Percentiles rank a stretch among this genome's conserved stretches.
phyloP scores from a whole-genome alignment of 345 rosid genomes.

The Citrus reticulata region DNA sequence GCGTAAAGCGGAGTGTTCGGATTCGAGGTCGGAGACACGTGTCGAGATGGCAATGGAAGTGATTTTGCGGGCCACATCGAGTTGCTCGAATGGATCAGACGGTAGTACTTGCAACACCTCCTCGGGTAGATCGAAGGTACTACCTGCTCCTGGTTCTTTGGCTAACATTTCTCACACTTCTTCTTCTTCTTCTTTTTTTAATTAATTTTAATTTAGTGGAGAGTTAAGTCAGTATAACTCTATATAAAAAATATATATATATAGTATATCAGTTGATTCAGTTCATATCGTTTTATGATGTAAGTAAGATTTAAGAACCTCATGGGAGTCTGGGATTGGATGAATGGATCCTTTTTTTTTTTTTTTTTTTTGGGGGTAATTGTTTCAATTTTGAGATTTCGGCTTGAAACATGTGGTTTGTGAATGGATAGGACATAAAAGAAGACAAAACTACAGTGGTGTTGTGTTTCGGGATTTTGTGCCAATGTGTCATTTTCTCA shows the following conservation, averaged over 20 bases:
- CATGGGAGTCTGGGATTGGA: neutral
- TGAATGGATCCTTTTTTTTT: neutral
- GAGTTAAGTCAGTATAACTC: too few species aligned
- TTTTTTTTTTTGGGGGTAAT: too few species aligned
- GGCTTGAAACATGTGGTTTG: neutral
- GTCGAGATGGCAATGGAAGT: conserved; percentile 89
- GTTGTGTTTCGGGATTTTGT: neutral
- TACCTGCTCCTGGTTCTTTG: conserved; percentile 31
- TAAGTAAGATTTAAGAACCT: too few species aligned
- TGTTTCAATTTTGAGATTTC: too few species aligned
- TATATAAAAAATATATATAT: too few species aligned
- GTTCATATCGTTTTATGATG: too few species aligned
- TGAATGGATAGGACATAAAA: conserved; percentile 19
- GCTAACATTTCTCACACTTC: conserved; percentile 29
- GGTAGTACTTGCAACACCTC: conserved; percentile 70
- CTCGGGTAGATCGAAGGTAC: conserved; percentile 72
- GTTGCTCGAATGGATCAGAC: conserved; percentile 92
- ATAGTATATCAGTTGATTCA: accelerated
- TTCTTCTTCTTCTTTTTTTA: neutral
- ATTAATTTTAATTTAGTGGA: neutral
- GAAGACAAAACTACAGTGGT: neutral
- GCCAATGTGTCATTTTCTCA: neutral
- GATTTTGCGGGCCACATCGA: conserved; percentile 96
- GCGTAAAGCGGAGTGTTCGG: conserved; percentile 60
- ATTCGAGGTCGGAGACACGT: conserved; percentile 82